phyloP scores from a whole-genome alignment of 2,329 filamentous ascomycete genomes.

The Cladosporium halotolerans region DNA sequence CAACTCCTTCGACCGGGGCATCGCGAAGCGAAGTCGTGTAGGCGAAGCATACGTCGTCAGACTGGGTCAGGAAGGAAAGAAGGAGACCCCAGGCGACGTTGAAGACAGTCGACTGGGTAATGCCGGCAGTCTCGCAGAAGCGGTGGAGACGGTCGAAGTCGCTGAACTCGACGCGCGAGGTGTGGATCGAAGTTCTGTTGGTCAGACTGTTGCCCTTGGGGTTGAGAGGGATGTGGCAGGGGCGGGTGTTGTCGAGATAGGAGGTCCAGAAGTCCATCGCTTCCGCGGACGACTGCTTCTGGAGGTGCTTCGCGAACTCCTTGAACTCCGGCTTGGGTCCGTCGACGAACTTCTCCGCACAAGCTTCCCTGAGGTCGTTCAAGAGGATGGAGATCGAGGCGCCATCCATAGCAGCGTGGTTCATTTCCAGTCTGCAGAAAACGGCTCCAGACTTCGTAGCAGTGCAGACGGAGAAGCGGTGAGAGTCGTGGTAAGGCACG shows the following conservation, averaged over 20 bases:
- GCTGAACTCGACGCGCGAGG: slow-evolving; percentile 7
- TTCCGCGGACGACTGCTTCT: not conserved
- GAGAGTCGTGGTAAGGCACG: slow-evolving; percentile 9
- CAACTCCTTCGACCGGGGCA: slow-evolving; percentile 14
- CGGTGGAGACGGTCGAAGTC: not conserved
- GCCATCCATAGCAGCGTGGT: slow-evolving; percentile 36
- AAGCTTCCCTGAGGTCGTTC: not conserved
- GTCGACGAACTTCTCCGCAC: not conserved
- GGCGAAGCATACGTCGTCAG: slow-evolving; percentile 31
- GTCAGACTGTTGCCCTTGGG: slow-evolving; percentile 4
- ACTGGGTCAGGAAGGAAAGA: slow-evolving; percentile 13
- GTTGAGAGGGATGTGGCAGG: slow-evolving; percentile 3
- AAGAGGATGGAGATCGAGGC: slow-evolving; percentile 37
- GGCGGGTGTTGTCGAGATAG: not conserved
- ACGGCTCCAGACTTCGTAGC: not conserved
- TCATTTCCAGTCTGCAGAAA: slow-evolving; percentile 9
- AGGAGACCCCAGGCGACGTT: slow-evolving; percentile 6
- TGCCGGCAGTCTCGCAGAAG: slow-evolving; percentile 6
- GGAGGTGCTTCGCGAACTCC: not conserved
- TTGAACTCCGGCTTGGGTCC: slow-evolving; percentile 3
- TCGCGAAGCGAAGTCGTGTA: slow-evolving; percentile 33
- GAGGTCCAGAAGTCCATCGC: slow-evolving; percentile 5
- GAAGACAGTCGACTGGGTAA: slow-evolving; percentile 9
- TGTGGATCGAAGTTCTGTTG: slow-evolving; percentile 3
- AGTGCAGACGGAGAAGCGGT: slow-evolving; percentile 8